Evolutionary conservation across 192 early-diverging fungal species (phyloP), one percentile per base, ranked within the genome.

Genomic region (Coemansia sp.): DNA sequence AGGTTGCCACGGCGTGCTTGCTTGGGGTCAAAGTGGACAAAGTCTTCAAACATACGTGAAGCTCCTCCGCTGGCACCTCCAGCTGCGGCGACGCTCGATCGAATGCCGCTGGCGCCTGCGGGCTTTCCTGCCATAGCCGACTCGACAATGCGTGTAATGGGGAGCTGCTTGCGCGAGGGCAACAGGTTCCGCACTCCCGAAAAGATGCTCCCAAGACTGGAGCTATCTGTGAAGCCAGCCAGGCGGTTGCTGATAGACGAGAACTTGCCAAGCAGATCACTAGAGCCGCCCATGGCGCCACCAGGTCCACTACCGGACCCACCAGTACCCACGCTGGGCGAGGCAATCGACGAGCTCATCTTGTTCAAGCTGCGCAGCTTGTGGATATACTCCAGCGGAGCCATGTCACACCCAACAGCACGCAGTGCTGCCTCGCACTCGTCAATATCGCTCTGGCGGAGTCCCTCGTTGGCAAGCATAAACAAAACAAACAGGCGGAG

Each of bases 111-210:
- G 35, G 49, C 70, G 32, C 65, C 64, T 67, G 77, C 40, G 43
- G 70, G 61, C 85, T 74, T 46, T 75, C 78, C 63, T 61, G 90
- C 88, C 93, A 99, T 95, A 30, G 96, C 88, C 32, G 89, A 84
- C 30, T 95, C 94, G 4, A 96, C 90, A 23, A 94, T 88, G 63
- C 89, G 86, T 6, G 95, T 98, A 16, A 93, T 82, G 6, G 96
- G 90, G 30, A 96, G 75, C 73, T 99, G 94, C 77, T 94, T 95
- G 55, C 89, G 88, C 5, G 93, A 88, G 0, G 96, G 96, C 46
- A 99, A 81, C 58, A 99, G 86, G 76, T 98, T 99, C 76, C 95
- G 94, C 16, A 99, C 96, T 6, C 95, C 95, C 6, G 95, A 90
- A 66, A 92, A 74, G 43, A 92, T 77, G 63, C 89, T 90, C 37